These are phyloP conservation scores for Lecanoromycetidae sp. DNA, from an alignment of 2,329 filamentous ascomycete genomes.

Conservation along the genomic window DNA sequence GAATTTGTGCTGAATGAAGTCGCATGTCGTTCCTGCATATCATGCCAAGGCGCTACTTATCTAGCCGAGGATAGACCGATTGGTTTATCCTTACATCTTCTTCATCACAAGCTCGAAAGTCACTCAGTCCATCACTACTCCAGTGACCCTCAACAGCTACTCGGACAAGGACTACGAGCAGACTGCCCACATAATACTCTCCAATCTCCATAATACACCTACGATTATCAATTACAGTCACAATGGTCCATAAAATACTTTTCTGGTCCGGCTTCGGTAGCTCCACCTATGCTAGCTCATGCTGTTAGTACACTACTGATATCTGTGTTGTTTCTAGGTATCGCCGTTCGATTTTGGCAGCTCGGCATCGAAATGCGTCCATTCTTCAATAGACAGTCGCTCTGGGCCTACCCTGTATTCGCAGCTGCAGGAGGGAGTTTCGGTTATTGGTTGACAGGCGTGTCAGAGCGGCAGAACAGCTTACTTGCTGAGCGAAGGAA, in stretches of 20 bases:
- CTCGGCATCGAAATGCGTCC: slow-evolving; percentile 97
- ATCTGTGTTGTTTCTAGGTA: slow-evolving; percentile 44
- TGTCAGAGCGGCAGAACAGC: slow-evolving; percentile 69
- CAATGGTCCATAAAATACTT: slow-evolving; percentile 31
- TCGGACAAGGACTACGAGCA: too few species aligned
- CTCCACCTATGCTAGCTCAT: slow-evolving; percentile 24
- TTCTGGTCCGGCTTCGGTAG: slow-evolving; percentile 70
- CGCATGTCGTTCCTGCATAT: too few species aligned
- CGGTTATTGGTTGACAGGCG: slow-evolving; percentile 91
- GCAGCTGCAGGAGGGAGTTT: slow-evolving; percentile 77
- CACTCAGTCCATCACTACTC: too few species aligned
- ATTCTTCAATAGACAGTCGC: slow-evolving; percentile 69
- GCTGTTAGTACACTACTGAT: background rate
- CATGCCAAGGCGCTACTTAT: too few species aligned
- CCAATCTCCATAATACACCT: background rate
- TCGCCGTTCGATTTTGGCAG: slow-evolving; percentile 89
- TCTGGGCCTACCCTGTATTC: slow-evolving; percentile 89
- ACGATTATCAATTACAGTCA: background rate
- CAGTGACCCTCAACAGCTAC: too few species aligned
- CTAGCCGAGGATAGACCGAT: too few species aligned
- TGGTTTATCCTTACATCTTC: too few species aligned
- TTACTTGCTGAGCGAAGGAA: slow-evolving; percentile 69
- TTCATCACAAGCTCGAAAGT: too few species aligned
- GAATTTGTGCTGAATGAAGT: background rate
- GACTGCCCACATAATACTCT: background rate